Evolutionary conservation across 345 rosid species (phyloP).

Genomic region (Fremontodendron californicum): DNA sequence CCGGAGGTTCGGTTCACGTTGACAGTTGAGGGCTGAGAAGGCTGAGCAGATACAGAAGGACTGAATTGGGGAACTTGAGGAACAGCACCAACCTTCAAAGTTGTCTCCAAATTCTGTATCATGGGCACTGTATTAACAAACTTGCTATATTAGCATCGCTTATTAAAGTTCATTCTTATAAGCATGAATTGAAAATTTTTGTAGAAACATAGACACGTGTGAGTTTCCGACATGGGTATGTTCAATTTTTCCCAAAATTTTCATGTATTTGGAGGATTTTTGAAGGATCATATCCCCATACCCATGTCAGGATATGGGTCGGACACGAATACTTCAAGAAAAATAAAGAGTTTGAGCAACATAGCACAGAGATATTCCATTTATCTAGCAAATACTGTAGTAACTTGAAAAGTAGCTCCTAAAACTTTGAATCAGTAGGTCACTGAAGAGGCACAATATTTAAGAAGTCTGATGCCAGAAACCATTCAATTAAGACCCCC

Average conservation of each 20-base stretch:
- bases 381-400: no score
- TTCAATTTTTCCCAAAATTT: no score
- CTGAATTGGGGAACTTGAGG: slow-evolving; percentile 84
- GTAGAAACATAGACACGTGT: no score
- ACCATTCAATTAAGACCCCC: not conserved
- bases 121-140: slow-evolving; percentile 68
- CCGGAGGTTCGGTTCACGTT: slow-evolving; percentile 20
- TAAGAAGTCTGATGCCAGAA: not conserved
- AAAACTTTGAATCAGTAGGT: not conserved
- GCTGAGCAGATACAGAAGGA: slow-evolving; percentile 31
- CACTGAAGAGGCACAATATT: not conserved
- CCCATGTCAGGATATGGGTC: no score
- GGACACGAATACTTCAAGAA: no score
- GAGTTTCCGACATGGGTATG: no score
- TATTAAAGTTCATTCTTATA: not conserved
- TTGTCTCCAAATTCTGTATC: slow-evolving; percentile 77
- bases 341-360: no score
- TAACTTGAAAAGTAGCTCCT: not conserved
- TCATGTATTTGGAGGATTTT: no score
- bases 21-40: slow-evolving; percentile 20
- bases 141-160: no score
- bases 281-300: no score
- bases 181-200: not conserved
- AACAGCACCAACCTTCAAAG: slow-evolving; percentile 72
- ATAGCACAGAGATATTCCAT: not conserved